Conservation (phyloP, 176 grass and related monocot species). For the Oryza coarctata region DNA sequence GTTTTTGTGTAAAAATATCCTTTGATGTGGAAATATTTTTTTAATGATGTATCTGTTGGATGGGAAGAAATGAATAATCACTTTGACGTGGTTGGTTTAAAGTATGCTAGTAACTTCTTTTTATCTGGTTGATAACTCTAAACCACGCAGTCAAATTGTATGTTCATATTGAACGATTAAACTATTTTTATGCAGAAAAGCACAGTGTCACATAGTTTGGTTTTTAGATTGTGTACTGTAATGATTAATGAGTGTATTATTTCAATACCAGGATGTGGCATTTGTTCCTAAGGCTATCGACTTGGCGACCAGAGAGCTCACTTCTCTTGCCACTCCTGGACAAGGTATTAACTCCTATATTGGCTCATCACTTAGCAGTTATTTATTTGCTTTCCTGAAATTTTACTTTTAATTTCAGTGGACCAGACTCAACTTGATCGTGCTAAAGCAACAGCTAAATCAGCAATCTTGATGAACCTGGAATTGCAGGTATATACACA, state of each 20-base stretch:
- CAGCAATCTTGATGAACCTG: slow-evolving; percentile 62
- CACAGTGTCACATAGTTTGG: not conserved
- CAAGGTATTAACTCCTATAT: slow-evolving; percentile 57
- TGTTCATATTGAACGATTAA: not conserved
- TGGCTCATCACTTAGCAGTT: slow-evolving; percentile 20
- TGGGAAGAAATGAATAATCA: not conserved
- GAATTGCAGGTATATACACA: slow-evolving; percentile 66
- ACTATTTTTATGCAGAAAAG: not conserved
- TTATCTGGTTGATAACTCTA: not conserved
- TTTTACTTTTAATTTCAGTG: slow-evolving; percentile 50
- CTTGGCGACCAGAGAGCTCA: slow-evolving; percentile 80
- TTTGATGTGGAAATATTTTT: not conserved
- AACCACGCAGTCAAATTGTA: not conserved
- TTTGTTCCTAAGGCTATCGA: slow-evolving; percentile 89
- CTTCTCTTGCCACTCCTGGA: slow-evolving; percentile 76
- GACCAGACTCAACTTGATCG: slow-evolving; percentile 79
- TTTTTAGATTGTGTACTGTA: slow-evolving; percentile 1
- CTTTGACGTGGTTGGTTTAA: not conserved
- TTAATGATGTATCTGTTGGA: not conserved
- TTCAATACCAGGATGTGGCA: slow-evolving; percentile 63
- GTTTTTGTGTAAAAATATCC: not conserved
- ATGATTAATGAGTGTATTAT: not conserved
- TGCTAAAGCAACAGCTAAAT: slow-evolving; percentile 84
- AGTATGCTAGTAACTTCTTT: not conserved
- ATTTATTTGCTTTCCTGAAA: slow-evolving; percentile 30